Percentiles rank a stretch among this genome's conserved stretches.
These are phyloP conservation scores for Fusarium marasasianum DNA, from an alignment of 2,329 filamentous ascomycete species.

Conservation along the genomic window DNA sequence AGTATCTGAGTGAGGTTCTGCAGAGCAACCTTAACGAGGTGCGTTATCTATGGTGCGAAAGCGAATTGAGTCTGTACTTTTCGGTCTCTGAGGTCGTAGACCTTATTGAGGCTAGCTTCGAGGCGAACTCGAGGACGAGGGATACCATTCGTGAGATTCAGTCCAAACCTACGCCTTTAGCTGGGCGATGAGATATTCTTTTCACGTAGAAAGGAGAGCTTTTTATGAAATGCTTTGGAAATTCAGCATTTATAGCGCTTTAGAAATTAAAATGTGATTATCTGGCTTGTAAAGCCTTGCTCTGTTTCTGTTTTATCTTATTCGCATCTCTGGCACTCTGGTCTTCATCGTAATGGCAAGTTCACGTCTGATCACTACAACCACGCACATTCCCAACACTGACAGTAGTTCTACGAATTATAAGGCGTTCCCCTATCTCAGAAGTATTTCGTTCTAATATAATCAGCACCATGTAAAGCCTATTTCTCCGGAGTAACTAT, in stretches of 20 bases:
- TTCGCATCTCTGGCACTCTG: fast-evolving
- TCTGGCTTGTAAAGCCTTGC: background rate
- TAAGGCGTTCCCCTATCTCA: fast-evolving
- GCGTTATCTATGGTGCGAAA: slow-evolving; percentile 70
- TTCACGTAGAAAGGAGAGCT: background rate
- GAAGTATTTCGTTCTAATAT: too few species aligned
- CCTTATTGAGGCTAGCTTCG: slow-evolving; percentile 70
- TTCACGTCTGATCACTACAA: background rate
- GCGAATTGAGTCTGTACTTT: slow-evolving; percentile 72
- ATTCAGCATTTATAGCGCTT: background rate
- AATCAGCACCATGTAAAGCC: too few species aligned
- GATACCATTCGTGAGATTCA: slow-evolving; percentile 68
- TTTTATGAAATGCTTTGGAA: background rate
- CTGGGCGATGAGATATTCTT: background rate
- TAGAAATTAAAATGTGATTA: background rate
- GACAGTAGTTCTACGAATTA: fast-evolving
- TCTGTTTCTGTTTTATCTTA: background rate
- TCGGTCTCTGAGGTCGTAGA: slow-evolving; percentile 69
- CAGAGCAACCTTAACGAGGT: slow-evolving; percentile 74
- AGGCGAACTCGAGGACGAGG: slow-evolving; percentile 67
- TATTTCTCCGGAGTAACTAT: too few species aligned
- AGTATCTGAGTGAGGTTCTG: slow-evolving; percentile 71
- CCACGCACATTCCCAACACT: fast-evolving
- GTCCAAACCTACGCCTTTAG: slow-evolving; percentile 57
- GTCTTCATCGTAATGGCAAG: too few species aligned